phyloP scores from a whole-genome alignment of 768 basidiomycete genomes.

The Pleurotus pulmonarius region DNA sequence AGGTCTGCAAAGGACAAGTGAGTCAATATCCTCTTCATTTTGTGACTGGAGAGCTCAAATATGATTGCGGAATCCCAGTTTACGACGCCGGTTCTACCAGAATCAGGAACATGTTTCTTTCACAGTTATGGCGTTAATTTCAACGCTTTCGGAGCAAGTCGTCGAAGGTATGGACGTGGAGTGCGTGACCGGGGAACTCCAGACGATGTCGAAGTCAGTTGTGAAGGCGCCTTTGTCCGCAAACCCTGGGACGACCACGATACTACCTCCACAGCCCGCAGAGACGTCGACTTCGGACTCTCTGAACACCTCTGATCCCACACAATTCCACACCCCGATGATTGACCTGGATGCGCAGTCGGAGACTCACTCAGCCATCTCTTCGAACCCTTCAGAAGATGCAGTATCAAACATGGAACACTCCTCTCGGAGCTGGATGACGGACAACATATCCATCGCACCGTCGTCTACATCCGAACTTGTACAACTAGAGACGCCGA shows the following conservation, averaged over 20 bases:
- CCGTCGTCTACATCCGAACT: not conserved
- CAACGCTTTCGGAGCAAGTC: conserved; percentile 48
- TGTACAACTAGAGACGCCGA: not conserved
- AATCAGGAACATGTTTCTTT: conserved; percentile 77
- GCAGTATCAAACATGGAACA: conserved; percentile 21
- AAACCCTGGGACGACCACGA: not conserved
- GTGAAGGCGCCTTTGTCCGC: conserved; percentile 16
- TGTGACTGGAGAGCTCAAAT: not conserved
- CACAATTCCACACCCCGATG: not conserved
- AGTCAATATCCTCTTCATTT: conserved; percentile 23
- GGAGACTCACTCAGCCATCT: conserved; percentile 29
- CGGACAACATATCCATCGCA: conserved; percentile 4
- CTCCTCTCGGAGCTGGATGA: conserved; percentile 36
- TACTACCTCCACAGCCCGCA: conserved; percentile 1
- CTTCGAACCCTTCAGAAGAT: conserved; percentile 37
- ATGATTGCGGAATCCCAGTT: conserved; percentile 32
- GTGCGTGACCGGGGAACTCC: conserved; percentile 45
- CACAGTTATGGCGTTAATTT: conserved; percentile 55
- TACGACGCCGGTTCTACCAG: conserved; percentile 69
- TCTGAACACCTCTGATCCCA: not conserved
- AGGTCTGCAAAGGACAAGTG: conserved; percentile 66
- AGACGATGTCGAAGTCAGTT: conserved; percentile 17
- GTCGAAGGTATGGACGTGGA: conserved; percentile 65
- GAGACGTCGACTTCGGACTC: not conserved
- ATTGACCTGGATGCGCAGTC: conserved; percentile 25